Base-by-base conservation (phyloP, 2,329 filamentous ascomycete species). In the Epicoccum nigrum region DNA sequence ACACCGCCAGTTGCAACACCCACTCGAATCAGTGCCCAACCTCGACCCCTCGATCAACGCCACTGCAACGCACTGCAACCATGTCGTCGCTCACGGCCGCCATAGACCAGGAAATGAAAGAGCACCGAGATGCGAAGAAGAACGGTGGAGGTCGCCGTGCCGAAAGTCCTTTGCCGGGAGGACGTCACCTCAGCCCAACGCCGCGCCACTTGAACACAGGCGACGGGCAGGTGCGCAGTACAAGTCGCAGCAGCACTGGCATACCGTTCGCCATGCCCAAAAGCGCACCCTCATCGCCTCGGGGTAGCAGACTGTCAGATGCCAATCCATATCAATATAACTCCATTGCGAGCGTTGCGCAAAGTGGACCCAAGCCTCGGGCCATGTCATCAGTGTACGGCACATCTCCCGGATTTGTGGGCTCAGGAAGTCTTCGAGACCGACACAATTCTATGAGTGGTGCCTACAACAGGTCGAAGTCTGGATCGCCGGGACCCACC, bases 21-120 rank as follows among this genome's bases (percentile, higher is more conserved):
- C 53, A 45, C 45, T 31, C 48, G n/a, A 34, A 37, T n/a, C 21
- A 25, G 28, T 34, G 20, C 35, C 19, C 40, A 37, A 27, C 45
- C 7, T 33, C 35, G 9, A 21, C 4, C 20, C 30, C 20, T 20
- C 25, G 19, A 16, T 28, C 27, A 31, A 51, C 21, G 45, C 34
- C 50, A 31, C 37, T 21, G 17, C 21, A 19, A 31, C 15, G 39
- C 54, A 50, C 54, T 27, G 47, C 56, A 42, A 60, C 45, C 16
- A 90, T 90, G 86, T 55, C 63, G 51, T 91, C 88, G 66, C 83
- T 92, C 66, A 89, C 91, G 75, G 83, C 87, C 40, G 84, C 86
- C 59, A 79, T 92, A 57, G 89, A 92, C 68, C 86, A 91, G 77
- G 89, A 93, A 78, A 83, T 88, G 55, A 80, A 81, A 56, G 88